Evolutionary conservation across 2,329 filamentous ascomycete genomes (phyloP), one percentile per base, ranked within the genome.

Genomic region (Seiridium cupressi): DNA sequence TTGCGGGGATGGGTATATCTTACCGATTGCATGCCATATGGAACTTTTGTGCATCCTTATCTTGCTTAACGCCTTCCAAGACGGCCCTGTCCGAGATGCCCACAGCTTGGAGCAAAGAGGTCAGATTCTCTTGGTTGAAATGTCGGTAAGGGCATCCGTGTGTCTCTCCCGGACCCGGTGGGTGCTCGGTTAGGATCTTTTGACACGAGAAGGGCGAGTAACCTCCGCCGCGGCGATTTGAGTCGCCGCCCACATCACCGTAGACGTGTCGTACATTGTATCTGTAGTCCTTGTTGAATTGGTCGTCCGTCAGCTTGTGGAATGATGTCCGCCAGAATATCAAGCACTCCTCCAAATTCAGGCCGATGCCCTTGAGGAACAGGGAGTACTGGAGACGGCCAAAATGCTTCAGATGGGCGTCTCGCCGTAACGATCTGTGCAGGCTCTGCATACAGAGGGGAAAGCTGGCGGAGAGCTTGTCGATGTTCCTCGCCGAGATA

Each of bases 141-240:
- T 97, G 94, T 36, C 95, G 84, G 73, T 98, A 99, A 0, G 95
- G 95, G 72, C 95, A 99, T n/a, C 95, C 95, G 73, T 99, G 94
- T 0, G 89, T 85, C 76, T 99, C 93, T 2, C 93, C 93, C 0
- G 91, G 86, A 0, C 93, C 91, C 0, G 94, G 93, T 0, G 92
- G 87, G 61, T 93, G 89, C 71, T 99, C 95, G 0, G 89, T 95
- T 34, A 98, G 81, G 57, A 99, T 93, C 78, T 96, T 97, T 71
- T 98, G 94, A 74, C 95, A 99, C 58, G 91, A 95, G 71, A 92
- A 96, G 0, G 95, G 92, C 54, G 90, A 91, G 73, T 97, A 97
- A 26, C 94, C 94, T 58, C 90, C 85, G 47, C 93, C 90, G 58
- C 94, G 86, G 38, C 94, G 86, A 72, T 96, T 97, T 26, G 88